Percentiles rank a stretch among this genome's conserved stretches.
Conservation (phyloP, 306 rosid genomes). For the Inga laurina region DNA sequence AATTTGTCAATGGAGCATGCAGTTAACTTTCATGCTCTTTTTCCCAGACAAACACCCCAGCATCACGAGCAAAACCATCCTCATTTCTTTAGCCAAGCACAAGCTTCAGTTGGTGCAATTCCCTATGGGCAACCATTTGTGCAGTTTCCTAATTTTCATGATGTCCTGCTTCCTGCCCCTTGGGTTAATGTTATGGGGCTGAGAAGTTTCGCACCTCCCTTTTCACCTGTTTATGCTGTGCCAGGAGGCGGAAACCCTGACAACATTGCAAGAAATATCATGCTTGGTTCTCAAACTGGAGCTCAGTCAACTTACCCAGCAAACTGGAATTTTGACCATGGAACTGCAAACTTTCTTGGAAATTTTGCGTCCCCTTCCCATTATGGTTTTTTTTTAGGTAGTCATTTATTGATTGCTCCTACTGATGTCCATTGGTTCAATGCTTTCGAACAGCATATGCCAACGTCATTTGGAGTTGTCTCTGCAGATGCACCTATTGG, state of each 20-base stretch:
- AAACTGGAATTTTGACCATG: constrained; percentile 1
- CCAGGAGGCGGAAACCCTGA: not conserved
- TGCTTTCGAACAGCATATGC: not conserved
- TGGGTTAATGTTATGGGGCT: not conserved
- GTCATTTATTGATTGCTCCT: constrained; percentile 17
- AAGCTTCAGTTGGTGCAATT: not conserved
- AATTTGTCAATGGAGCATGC: not conserved
- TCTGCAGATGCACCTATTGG: not conserved
- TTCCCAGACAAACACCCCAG: not conserved
- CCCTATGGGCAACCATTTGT: not conserved
- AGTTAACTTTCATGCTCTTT: not conserved
- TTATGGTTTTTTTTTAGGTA: not conserved
- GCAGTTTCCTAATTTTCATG: not conserved
- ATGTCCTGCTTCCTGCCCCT: not conserved
- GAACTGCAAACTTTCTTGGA: constrained; percentile 20
- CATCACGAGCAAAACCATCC: not conserved
- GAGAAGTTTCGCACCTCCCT: not conserved
- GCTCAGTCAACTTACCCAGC: not conserved
- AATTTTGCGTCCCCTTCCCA: not conserved
- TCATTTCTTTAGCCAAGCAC: not conserved
- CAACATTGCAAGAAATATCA: not conserved
- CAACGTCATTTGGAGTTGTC: not conserved
- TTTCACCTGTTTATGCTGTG: not conserved
- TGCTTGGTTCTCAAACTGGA: not conserved
- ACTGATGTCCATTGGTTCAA: not conserved